phyloP scores from a whole-genome alignment of 148 eudicot species.

The Arbutus unedo region DNA sequence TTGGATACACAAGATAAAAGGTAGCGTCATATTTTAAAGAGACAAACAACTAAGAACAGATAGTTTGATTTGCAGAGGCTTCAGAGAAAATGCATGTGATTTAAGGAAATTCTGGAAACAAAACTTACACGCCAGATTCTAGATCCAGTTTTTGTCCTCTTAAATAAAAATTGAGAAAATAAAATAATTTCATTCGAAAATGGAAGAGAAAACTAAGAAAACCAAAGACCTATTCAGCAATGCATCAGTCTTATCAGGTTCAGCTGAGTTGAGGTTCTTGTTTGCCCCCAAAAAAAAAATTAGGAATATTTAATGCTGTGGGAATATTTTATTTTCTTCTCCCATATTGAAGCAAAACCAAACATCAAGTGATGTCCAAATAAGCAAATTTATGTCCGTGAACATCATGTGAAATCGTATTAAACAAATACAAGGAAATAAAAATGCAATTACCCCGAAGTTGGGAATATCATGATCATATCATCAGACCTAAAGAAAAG shows the following conservation, averaged over 20 bases:
- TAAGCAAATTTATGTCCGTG: background rate
- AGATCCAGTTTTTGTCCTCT: background rate
- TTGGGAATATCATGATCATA: background rate
- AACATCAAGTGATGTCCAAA: background rate
- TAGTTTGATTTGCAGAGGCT: background rate
- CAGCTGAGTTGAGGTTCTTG: background rate
- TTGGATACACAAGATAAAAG: background rate
- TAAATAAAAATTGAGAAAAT: background rate
- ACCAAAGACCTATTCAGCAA: background rate
- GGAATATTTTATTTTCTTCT: background rate
- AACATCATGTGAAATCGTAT: background rate
- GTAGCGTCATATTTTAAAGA: background rate
- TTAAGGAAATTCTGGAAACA: background rate
- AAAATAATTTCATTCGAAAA: background rate
- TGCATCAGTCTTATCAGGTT: background rate
- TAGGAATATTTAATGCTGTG: background rate
- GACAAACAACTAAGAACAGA: background rate
- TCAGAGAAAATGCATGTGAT: background rate
- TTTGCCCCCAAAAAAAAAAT: background rate
- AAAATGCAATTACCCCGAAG: background rate
- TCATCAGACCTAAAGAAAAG: background rate
- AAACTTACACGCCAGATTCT: background rate
- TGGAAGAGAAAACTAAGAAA: background rate
- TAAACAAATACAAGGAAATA: background rate
- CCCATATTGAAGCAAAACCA: background rate